These are phyloP conservation scores for Penicillium corylophilum DNA, from an alignment of 2,329 filamentous ascomycete species.

Conservation along the genomic window DNA sequence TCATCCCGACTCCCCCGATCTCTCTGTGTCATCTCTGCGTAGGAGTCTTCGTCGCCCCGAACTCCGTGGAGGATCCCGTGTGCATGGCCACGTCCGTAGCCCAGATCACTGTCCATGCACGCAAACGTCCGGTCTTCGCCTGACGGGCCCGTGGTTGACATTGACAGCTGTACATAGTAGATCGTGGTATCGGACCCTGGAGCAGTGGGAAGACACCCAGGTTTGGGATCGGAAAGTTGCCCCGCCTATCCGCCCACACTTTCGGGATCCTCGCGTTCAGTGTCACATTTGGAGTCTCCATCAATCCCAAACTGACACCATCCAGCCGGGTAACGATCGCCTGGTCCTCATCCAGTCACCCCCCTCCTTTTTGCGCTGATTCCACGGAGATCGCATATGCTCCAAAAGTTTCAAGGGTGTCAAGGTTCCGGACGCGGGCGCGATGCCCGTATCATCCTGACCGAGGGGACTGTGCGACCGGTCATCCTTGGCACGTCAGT, in stretches of 20 bases:
- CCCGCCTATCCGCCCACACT: conserved; percentile 1
- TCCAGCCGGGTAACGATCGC: neutral
- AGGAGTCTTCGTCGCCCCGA: neutral
- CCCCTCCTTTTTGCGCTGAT: neutral
- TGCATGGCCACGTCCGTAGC: neutral
- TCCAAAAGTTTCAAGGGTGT: neutral
- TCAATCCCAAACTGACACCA: conserved; percentile 4
- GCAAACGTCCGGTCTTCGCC: conserved; percentile 3
- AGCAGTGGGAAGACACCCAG: neutral
- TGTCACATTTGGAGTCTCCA: conserved; percentile 6
- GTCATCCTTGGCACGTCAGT: conserved; percentile 1
- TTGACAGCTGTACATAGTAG: no score
- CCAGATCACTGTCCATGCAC: neutral
- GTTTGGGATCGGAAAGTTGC: no score
- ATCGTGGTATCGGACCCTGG: conserved; percentile 1
- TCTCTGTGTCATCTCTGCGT: neutral
- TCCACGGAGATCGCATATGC: neutral
- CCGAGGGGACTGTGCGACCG: conserved; percentile 1
- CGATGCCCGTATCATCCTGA: conserved; percentile 14
- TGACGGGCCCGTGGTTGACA: conserved; percentile 6
- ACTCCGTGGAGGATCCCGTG: neutral
- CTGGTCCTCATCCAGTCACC: neutral
- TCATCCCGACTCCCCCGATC: conserved; percentile 10
- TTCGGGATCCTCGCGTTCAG: conserved; percentile 3
- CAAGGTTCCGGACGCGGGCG: conserved; percentile 10